A percentile compares a stretch with the other conserved stretches of the same genome.
These are phyloP conservation scores for Tillandsia leiboldiana DNA, from an alignment of 176 grass and related monocot genomes.

Conservation along the genomic window DNA sequence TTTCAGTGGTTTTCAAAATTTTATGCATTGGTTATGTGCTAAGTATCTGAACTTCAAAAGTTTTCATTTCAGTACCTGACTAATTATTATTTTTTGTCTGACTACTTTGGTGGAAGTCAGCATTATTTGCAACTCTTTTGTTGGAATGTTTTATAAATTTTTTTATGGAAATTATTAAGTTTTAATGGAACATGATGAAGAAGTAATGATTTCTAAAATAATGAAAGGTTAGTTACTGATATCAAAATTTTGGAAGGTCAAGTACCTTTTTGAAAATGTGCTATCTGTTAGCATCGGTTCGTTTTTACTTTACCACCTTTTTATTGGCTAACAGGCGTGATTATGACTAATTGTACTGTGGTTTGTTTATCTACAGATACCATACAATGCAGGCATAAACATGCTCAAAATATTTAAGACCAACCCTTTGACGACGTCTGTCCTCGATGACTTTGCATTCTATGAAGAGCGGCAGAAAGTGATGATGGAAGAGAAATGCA, in stretches of 20 bases:
- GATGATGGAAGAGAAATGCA: conserved; percentile 61
- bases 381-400: conserved; percentile 44
- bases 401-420: conserved; percentile 65
- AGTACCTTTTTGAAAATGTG: background rate
- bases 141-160: too few species aligned
- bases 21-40: background rate
- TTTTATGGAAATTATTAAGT: too few species aligned
- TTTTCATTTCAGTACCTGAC: too few species aligned
- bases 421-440: conserved; percentile 36
- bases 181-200: too few species aligned
- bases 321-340: conserved; percentile 3
- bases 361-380: conserved; percentile 33
- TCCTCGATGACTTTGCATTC: conserved; percentile 65
- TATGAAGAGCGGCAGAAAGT: conserved; percentile 58
- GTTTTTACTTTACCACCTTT: background rate
- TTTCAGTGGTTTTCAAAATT: background rate
- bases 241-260: too few species aligned
- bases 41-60: too few species aligned
- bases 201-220: too few species aligned
- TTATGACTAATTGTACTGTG: background rate
- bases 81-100: too few species aligned
- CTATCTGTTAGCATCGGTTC: background rate
- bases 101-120: too few species aligned
- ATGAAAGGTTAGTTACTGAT: background rate
- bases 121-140: too few species aligned